Base-by-base conservation (phyloP, 306 rosid genomes). In the Prunus mongolica region DNA sequence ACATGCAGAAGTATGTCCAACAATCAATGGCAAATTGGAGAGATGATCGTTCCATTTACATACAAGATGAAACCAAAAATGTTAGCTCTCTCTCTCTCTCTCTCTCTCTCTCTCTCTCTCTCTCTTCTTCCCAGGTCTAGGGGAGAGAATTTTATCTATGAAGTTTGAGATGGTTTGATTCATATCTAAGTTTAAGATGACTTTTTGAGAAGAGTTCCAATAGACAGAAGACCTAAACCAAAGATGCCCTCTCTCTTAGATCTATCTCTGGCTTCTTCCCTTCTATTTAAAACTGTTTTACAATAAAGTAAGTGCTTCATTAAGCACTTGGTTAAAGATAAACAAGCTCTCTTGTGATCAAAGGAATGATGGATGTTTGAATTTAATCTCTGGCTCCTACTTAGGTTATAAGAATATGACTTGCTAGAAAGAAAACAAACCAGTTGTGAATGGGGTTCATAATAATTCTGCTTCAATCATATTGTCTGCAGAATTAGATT, bases 51-150 rank as follows among this genome's bases (percentile, higher is more conserved):
- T 92, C 92, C 46, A 77, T 92, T 18, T 90, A 81, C 87, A 80
- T 90, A 22, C 99, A 95, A 85, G 96, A 92, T 79, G 97, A 89
- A 81, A 72, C 97, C 75, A 95, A 90, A 90, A 80, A 85, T 84
- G 99, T 95, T 47, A 82, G 83, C 71, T 83, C 47, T 72, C 78
- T 75, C 76, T 74, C 82, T 80, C 77, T 80, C 80, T 52, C 67
- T 54, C 65, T 20, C 62, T 22, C 24, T 22, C 22, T 22, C 22
- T 22, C 22, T 56, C 12, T n/a, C 2, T 2, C 19, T 54, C 38
- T 78, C 56, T 63, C 57, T 52, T 66, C 8, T 57, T 71, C 20
- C 55, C 49, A 62, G 71, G 57, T 61, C 67, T 72, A 4, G 80
- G 71, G 46, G 38, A 38, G 14, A 65, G 71, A 49, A 27, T 67